Evolutionary conservation across 371 early-diverging fungal genomes (phyloP).

Genomic region (Mucor mucedo): DNA sequence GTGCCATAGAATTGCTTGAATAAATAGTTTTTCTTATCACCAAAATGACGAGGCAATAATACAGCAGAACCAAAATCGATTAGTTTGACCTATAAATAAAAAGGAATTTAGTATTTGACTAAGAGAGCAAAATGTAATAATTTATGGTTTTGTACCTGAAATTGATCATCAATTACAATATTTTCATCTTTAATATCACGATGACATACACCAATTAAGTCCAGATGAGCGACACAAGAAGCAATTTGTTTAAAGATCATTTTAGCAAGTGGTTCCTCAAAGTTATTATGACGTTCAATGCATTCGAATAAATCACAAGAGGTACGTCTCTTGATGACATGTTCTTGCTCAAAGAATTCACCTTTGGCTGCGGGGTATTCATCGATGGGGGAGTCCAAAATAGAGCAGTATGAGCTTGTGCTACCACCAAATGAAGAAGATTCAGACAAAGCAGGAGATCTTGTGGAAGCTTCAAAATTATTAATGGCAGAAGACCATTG

Average conservation of each 20-base stretch:
- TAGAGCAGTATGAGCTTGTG: constrained; percentile 18
- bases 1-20: constrained; percentile 74
- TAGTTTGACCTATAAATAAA: constrained; percentile 59
- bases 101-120: constrained; percentile 3
- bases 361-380: constrained; percentile 11
- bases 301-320: constrained; percentile 83
- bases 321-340: constrained; percentile 52
- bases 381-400: constrained; percentile 27
- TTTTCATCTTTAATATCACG: constrained; percentile 80
- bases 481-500: constrained; percentile 54
- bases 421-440: constrained; percentile 25
- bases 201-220: constrained; percentile 60
- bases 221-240: constrained; percentile 69
- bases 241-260: constrained; percentile 76
- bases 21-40: constrained; percentile 33
- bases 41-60: constrained; percentile 56
- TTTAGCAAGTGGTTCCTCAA: constrained; percentile 65
- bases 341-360: constrained; percentile 13
- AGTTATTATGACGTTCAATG: constrained; percentile 69
- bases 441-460: constrained; percentile 39
- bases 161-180: constrained; percentile 76
- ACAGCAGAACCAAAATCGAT: constrained; percentile 86
- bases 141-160: constrained; percentile 33
- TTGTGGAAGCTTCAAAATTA: constrained; percentile 18
- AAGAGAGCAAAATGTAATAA: not conserved